Conservation (phyloP, 768 basidiomycete genomes). For the Pluteus cervinus region DNA sequence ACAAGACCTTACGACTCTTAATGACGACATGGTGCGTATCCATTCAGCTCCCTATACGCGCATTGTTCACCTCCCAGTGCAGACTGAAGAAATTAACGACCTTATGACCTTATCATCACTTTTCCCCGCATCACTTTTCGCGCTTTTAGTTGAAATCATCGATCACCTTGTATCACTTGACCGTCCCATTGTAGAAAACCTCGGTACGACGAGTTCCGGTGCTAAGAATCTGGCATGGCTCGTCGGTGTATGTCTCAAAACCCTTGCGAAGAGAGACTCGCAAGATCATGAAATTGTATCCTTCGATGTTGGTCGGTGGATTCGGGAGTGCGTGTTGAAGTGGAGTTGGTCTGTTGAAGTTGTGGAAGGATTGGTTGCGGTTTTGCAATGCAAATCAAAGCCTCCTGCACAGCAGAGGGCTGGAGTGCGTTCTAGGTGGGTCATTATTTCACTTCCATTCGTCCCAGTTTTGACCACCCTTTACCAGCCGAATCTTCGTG, state of each 20-base stretch:
- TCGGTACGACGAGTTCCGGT: too few relatives aligned
- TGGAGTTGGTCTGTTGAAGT: conserved; percentile 60
- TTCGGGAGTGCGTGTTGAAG: conserved; percentile 29
- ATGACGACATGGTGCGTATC: too few relatives aligned
- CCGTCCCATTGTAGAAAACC: too few relatives aligned
- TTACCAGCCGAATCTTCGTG: too few relatives aligned
- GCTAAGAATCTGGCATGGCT: conserved; percentile 45
- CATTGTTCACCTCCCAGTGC: too few relatives aligned
- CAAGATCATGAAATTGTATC: conserved; percentile 35
- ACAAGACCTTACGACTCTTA: too few relatives aligned
- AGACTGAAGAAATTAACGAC: conserved; percentile 49
- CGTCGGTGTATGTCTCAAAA: conserved; percentile 52
- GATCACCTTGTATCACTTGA: too few relatives aligned
- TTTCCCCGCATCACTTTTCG: conserved; percentile 38
- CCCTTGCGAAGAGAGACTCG: conserved; percentile 37
- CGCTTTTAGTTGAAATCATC: conserved; percentile 38
- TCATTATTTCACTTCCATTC: too few relatives aligned
- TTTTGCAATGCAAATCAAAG: too few relatives aligned
- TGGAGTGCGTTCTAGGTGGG: conserved; percentile 7
- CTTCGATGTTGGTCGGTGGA: too few relatives aligned
- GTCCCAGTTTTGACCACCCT: too few relatives aligned
- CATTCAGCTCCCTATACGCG: too few relatives aligned
- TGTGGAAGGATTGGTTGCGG: conserved; percentile 50
- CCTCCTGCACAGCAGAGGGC: conserved; percentile 43
- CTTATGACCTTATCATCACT: conserved; percentile 48